Conservation (phyloP, 2,329 filamentous ascomycete species). For the Penicillium nordicum region DNA sequence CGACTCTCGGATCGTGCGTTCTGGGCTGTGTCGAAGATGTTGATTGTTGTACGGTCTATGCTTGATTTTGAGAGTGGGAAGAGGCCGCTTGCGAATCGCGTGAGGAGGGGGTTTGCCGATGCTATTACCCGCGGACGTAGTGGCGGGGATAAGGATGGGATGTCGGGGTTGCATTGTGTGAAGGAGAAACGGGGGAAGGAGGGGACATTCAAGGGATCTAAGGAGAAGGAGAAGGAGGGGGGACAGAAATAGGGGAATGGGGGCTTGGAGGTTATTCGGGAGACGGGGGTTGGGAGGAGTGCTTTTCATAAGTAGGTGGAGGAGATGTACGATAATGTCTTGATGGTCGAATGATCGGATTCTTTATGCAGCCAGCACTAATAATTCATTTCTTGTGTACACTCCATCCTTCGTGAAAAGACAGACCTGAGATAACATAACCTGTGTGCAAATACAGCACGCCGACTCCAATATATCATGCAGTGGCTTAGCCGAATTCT, state of each 20-base stretch:
- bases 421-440: slow-evolving; percentile 7
- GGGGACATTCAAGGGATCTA: no score
- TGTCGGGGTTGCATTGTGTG: slow-evolving; percentile 13
- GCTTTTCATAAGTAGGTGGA: not conserved
- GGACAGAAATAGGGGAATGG: not conserved
- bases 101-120: slow-evolving; percentile 25
- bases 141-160: not conserved
- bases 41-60: slow-evolving; percentile 39
- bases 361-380: slow-evolving; percentile 5
- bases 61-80: slow-evolving; percentile 32
- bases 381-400: slow-evolving; percentile 6
- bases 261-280: not conserved
- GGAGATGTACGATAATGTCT: not conserved
- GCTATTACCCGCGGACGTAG: slow-evolving; percentile 6
- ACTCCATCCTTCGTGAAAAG: slow-evolving; percentile 7
- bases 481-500: not conserved
- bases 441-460: slow-evolving; percentile 3
- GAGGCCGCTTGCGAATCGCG: slow-evolving; percentile 32
- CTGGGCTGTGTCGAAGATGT: slow-evolving; percentile 37
- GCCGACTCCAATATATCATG: not conserved
- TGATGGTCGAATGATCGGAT: not conserved
- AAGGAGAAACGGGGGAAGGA: not conserved
- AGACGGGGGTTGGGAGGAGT: no score
- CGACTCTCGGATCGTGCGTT: slow-evolving; percentile 35
- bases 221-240: not conserved